Conservation (phyloP, 495 filamentous ascomycete species). For the Mytilinidion resinicola region DNA sequence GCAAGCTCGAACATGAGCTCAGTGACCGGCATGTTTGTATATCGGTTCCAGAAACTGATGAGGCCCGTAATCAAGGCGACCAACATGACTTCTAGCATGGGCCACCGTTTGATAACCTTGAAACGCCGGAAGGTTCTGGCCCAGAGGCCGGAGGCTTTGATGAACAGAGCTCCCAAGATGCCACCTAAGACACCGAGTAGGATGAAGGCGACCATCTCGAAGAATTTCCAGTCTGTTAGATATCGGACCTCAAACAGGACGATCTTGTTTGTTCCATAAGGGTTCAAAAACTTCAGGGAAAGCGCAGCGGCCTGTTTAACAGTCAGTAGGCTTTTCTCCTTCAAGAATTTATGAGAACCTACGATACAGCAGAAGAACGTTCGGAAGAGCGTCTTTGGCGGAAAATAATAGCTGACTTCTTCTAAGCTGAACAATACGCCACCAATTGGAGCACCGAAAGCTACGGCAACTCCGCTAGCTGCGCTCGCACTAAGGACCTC, state of each 20-base stretch:
- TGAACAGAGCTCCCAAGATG: constrained; percentile 81
- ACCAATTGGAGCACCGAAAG: constrained; percentile 88
- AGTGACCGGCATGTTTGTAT: constrained; percentile 81
- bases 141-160: constrained; percentile 90
- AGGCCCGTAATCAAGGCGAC: constrained; percentile 82
- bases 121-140: constrained; percentile 82
- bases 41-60: constrained; percentile 86
- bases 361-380: constrained; percentile 99
- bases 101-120: constrained; percentile 69
- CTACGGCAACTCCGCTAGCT: constrained; percentile 87
- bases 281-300: constrained; percentile 88
- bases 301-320: constrained; percentile 58
- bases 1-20: constrained; percentile 88
- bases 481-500: constrained; percentile 91
- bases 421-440: constrained; percentile 64
- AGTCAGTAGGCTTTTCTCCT: constrained; percentile 1
- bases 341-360: constrained; percentile 18
- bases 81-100: constrained; percentile 78
- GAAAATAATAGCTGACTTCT: constrained; percentile 97
- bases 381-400: constrained; percentile 94
- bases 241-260: constrained; percentile 95
- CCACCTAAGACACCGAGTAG: constrained; percentile 80
- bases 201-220: constrained; percentile 82
- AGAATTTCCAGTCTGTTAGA: constrained; percentile 85
- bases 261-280: constrained; percentile 93